phyloP scores from a whole-genome alignment of 441 rosid genomes.

The Jatropha multifida region DNA sequence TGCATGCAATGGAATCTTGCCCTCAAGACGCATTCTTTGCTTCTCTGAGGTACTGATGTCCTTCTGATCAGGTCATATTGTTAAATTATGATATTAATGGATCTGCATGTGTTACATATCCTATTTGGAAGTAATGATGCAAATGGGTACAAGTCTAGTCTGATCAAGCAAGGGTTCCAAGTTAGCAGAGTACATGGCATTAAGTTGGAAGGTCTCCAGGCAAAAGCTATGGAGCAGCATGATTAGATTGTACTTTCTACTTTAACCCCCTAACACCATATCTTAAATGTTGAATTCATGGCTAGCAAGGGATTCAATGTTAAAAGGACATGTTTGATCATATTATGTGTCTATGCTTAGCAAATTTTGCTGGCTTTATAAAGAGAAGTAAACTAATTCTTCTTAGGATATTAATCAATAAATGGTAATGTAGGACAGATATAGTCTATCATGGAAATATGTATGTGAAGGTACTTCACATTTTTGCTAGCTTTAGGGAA shows the following conservation, averaged over 20 bases:
- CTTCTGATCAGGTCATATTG: slow-evolving; percentile 17
- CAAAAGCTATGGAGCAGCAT: not conserved
- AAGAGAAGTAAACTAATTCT: not conserved
- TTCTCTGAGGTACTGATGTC: slow-evolving; percentile 73
- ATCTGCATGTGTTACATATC: not conserved
- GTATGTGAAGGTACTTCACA: no score
- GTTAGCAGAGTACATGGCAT: not conserved
- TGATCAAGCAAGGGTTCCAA: not conserved
- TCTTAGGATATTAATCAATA: not conserved
- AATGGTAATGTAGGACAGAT: not conserved
- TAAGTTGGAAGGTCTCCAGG: slow-evolving; percentile 7
- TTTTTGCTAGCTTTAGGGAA: not conserved
- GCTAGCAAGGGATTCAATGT: not conserved
- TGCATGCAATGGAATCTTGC: slow-evolving; percentile 56
- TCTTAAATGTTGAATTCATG: not conserved
- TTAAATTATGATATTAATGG: not conserved
- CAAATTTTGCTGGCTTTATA: not conserved
- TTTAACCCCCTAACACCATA: not conserved
- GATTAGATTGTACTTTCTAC: not conserved
- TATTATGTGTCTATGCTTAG: not conserved
- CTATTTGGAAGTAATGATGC: slow-evolving; percentile 1
- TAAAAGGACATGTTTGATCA: not conserved
- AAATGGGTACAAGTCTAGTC: not conserved
- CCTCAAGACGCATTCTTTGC: slow-evolving; percentile 77
- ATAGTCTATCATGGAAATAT: not conserved